Base-by-base conservation (phyloP, 805 yeast genomes). In the Debaryomyces maramus region DNA sequence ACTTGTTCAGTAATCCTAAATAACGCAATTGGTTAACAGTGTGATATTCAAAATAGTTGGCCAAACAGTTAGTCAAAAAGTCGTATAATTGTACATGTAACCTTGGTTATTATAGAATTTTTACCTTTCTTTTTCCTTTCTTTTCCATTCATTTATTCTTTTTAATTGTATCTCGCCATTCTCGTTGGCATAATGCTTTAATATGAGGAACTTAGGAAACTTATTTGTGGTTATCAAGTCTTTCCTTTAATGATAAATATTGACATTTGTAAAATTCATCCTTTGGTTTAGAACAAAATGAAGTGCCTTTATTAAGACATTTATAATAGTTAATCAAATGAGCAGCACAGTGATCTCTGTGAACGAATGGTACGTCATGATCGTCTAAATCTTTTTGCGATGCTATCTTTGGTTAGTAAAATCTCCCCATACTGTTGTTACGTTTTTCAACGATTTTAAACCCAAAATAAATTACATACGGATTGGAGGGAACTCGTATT, bases 341-440 rank as follows among this genome's bases (percentile, higher is more conserved):
- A 30, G 69, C 61, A 23, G 75, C 74, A 55, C 75, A 70, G 36
- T 58, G 60, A 52, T 70, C 75, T 61, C 75, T 66, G 56, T 70
- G 53, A 43, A 66, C 48, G 50, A 68, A 69, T 6, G 75, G 74
- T 21, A 70, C 72, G 36, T 67, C 58, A 41, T 61, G 53, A 20
- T 56, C 67, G 45, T 70, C 74, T 55, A 70, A 58, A 43, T 67
- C 72, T 42, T 58, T 44, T 48, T 60, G 55, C n/a, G 58, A 45
- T 20, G 56, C 56, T 51, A 32, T 31, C 35, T 39, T 46, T 3
- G n/a, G 33, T 13, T 28, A 20, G 10, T 11, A 28, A 22, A 24
- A 24, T 24, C 13, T n/a, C 13, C 13, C 8, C 28, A 24, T 2
- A 6, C 11, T 24, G 13, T 24, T 15, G 6, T 6, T 22, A 24